These are phyloP conservation scores for Pneumocystis sp. DNA, from an alignment of 1,139 yeast species.

Conservation along the genomic window DNA sequence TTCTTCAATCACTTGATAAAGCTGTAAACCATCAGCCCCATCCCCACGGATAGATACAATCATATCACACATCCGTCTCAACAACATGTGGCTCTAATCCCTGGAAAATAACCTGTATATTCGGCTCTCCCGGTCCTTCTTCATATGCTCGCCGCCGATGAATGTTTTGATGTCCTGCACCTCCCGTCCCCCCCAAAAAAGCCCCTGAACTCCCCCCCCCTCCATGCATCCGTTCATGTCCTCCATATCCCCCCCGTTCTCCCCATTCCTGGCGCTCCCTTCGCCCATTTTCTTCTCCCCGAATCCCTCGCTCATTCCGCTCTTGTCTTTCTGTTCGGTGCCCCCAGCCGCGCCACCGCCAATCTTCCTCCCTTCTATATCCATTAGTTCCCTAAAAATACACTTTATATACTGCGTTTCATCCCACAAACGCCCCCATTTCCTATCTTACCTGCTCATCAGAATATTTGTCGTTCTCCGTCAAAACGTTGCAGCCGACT, in stretches of 20 bases:
- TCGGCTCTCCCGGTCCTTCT: neutral
- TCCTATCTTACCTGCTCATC: neutral
- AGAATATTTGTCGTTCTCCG: too few species aligned
- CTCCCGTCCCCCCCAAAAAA: neutral
- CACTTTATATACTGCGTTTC: neutral
- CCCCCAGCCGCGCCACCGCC: neutral
- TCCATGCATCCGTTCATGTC: neutral
- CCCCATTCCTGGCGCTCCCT: neutral
- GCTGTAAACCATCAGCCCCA: neutral
- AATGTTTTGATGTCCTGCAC: neutral
- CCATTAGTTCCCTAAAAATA: neutral
- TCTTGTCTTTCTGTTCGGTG: neutral
- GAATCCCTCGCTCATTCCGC: neutral
- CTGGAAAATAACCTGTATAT: neutral
- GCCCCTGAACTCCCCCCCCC: neutral
- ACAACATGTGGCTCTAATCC: neutral
- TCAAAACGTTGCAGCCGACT: too few species aligned
- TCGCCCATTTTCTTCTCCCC: neutral
- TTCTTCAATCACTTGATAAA: neutral
- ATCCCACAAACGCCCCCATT: too few species aligned
- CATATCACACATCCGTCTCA: neutral
- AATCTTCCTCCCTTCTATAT: neutral
- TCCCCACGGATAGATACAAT: neutral
- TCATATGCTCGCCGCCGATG: neutral
- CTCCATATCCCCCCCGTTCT: neutral